Conservation (phyloP, 2,329 filamentous ascomycete genomes). For the Trichoderma sp. region DNA sequence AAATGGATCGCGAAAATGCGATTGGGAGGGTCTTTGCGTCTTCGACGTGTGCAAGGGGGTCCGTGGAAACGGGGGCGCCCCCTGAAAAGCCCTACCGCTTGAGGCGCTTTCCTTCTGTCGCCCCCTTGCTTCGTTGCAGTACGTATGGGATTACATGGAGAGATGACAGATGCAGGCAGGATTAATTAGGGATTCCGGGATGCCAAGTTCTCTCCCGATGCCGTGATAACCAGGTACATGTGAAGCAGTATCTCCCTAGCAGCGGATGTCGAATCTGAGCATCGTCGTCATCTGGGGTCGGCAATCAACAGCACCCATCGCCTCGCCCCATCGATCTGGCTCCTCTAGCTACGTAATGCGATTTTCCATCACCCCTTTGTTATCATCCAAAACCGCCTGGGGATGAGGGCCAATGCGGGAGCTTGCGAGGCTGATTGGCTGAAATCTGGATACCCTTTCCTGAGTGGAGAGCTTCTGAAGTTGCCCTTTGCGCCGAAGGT, state of each 20-base stretch:
- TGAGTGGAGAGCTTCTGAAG: no score
- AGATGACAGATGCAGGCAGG: background rate
- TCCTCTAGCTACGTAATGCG: no score
- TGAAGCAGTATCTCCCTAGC: no score
- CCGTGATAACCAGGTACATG: conserved; percentile 5
- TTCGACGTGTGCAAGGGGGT: background rate
- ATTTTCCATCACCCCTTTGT: background rate
- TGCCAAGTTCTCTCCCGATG: background rate
- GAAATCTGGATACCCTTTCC: no score
- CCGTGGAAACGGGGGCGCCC: background rate
- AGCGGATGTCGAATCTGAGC: conserved; percentile 1
- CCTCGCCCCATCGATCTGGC: conserved; percentile 21
- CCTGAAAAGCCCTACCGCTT: conserved; percentile 2
- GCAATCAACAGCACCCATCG: conserved; percentile 5
- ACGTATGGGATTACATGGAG: background rate
- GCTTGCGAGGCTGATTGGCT: background rate
- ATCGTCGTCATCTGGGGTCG: conserved; percentile 25
- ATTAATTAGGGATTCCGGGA: background rate
- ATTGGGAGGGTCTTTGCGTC: background rate
- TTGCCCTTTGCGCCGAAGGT: no score
- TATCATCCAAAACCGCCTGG: background rate
- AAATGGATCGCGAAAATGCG: background rate
- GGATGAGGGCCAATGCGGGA: no score
- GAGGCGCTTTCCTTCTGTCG: no score
- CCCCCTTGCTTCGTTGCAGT: no score